Evolutionary conservation across 192 early-diverging fungal species (phyloP).

Genomic region (Entophlyctis luteolus): DNA sequence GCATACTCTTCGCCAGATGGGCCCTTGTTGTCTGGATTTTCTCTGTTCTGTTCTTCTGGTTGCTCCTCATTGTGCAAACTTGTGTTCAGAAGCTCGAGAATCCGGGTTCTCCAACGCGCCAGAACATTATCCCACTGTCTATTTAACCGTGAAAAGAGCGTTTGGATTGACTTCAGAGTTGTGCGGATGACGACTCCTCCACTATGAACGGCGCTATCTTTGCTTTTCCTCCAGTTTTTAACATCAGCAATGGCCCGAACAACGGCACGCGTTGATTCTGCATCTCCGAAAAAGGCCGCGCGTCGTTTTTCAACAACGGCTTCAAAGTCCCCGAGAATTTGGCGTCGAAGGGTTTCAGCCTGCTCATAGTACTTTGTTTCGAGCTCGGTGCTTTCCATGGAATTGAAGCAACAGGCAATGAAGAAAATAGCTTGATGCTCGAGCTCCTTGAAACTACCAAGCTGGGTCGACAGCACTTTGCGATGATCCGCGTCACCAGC

Average conservation of each 20-base stretch:
- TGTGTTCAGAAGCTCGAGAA: slow-evolving; percentile 18
- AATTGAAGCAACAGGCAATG: slow-evolving; percentile 52
- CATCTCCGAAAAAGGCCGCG: neutral
- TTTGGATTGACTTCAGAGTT: neutral
- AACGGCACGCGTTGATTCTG: neutral
- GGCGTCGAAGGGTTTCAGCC: slow-evolving; percentile 29
- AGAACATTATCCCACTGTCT: slow-evolving; percentile 21
- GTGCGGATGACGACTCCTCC: slow-evolving; percentile 8
- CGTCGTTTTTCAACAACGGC: neutral
- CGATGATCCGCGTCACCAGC: neutral
- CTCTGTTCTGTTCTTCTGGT: neutral
- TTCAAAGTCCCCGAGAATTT: slow-evolving; percentile 19
- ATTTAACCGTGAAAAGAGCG: neutral
- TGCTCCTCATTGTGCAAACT: slow-evolving; percentile 6
- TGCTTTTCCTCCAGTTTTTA: neutral
- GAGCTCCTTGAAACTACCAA: slow-evolving; percentile 43
- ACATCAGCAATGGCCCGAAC: neutral
- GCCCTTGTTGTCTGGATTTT: neutral
- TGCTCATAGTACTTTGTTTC: slow-evolving; percentile 43
- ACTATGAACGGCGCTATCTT: neutral
- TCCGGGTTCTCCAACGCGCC: slow-evolving; percentile 21
- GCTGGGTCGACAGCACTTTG: slow-evolving; percentile 2
- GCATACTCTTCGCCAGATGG: slow-evolving; percentile 38
- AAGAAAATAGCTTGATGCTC: slow-evolving; percentile 60
- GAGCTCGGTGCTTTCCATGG: slow-evolving; percentile 38